Evolutionary conservation across 2,329 filamentous ascomycete species (phyloP).

Genomic region (Alternaria sp.): DNA sequence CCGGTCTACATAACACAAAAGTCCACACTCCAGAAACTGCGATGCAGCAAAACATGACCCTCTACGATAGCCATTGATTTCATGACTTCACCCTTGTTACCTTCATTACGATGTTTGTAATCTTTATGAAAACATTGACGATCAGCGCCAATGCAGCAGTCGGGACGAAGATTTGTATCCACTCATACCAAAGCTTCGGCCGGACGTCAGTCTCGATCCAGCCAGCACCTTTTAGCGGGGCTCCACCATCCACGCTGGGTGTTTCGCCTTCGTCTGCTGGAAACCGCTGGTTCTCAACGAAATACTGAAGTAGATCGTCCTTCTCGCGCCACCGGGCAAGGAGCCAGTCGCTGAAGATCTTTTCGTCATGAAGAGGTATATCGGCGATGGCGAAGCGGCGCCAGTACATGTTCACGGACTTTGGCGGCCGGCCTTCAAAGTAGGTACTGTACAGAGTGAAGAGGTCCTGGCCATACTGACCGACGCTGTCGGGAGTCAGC

Average conservation of each 20-base stretch:
- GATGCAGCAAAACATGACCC: neutral
- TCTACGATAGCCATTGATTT: neutral
- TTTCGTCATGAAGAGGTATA: conserved; percentile 78
- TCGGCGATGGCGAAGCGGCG: conserved; percentile 80
- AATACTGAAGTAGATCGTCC: conserved; percentile 84
- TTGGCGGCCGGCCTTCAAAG: conserved; percentile 86
- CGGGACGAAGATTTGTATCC: conserved; percentile 56
- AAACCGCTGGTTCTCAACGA: conserved; percentile 77
- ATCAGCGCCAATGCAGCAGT: conserved; percentile 48
- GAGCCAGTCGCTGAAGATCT: conserved; percentile 83
- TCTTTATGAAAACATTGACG: conserved; percentile 39
- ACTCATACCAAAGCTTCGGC: conserved; percentile 51
- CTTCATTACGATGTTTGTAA: conserved; percentile 33
- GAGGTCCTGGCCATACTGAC: conserved; percentile 81
- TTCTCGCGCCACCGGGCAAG: conserved; percentile 89
- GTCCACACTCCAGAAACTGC: neutral
- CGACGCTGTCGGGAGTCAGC: conserved; percentile 39
- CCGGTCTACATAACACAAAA: conserved; percentile 15
- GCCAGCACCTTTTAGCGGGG: conserved; percentile 46
- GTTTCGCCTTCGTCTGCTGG: conserved; percentile 65
- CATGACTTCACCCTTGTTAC: conserved; percentile 18
- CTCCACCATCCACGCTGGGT: conserved; percentile 25
- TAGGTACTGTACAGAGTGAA: conserved; percentile 89
- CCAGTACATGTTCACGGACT: conserved; percentile 97
- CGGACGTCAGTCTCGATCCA: conserved; percentile 59